Evolutionary conservation across 2,329 filamentous ascomycete genomes (phyloP), one percentile per base, ranked within the genome.

Genomic region (Diaporthe citrichinensis): DNA sequence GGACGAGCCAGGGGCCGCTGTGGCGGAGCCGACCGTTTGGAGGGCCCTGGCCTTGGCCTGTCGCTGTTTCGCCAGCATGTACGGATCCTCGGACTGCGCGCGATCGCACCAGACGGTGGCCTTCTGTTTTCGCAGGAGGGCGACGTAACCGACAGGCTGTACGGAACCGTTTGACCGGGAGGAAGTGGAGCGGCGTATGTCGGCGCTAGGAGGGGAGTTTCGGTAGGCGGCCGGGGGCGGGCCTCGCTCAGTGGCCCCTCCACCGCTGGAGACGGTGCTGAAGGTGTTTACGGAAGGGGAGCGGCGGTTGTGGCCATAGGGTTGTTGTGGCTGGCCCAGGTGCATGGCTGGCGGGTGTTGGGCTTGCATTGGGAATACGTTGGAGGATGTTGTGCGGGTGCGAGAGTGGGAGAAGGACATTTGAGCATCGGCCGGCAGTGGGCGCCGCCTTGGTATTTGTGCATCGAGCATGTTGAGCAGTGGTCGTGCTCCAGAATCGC

Each of bases 81-180:
- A 91, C 0, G 96, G 95, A 83, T 99, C 97, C 84, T 98, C 95
- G 77, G 94, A 92, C 83, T 99, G 97, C 14, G 96, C 91, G 72
- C 96, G 93, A 82, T 98, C 97, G 86, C 96, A 98, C 97, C 97
- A 99, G 6, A 99, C 97, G 0, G 97, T 99, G 44, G 95, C 97
- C 84, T 98, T 98, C 85, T 99, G 97, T 83, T 96, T 96, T 77
- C 97, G 92, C 86, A 99, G 93, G n/a, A 98, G 89, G 49, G 97
- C 96, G 71, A 99, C 97, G 84, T 99, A 99, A 78, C 95, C 93
- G n/a, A 89, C 89, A 2, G 93, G 86, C 77, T 90, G 90, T 23
- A 87, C 87, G 73, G 87, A 87, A 31, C 84, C 87, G 77, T 89
- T 90, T 31, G 95, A 97, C 80, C 95, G 92, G 71, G 94, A 94